These are phyloP conservation scores for Phytophthora cactorum DNA, from an alignment of 352 stramenopile species.

Conservation along the genomic window DNA sequence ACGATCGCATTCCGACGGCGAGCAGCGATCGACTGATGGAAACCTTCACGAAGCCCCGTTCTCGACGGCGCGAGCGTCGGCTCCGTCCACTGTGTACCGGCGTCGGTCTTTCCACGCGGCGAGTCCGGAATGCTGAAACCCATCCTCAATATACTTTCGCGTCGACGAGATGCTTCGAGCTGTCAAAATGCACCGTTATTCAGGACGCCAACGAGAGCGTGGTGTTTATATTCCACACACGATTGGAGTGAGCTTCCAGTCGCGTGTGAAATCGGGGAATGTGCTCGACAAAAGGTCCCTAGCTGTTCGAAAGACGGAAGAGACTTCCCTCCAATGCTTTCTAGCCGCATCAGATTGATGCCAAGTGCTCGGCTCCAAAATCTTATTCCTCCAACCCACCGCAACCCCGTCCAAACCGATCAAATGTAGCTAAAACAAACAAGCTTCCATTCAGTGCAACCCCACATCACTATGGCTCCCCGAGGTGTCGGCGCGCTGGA, in stretches of 20 bases:
- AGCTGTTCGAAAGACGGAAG: slow-evolving; percentile 14
- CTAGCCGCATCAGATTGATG: slow-evolving; percentile 10
- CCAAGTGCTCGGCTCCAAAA: neutral
- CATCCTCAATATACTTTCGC: slow-evolving; percentile 39
- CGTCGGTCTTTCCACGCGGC: slow-evolving; percentile 24
- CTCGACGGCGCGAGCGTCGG: slow-evolving; percentile 3
- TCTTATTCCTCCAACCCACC: slow-evolving; percentile 12
- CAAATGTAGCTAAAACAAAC: slow-evolving; percentile 13
- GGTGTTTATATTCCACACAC: slow-evolving; percentile 31
- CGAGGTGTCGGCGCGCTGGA: slow-evolving; percentile 36
- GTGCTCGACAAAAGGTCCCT: neutral
- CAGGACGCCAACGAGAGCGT: slow-evolving; percentile 19
- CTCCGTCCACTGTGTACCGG: slow-evolving; percentile 21
- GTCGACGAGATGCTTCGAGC: neutral
- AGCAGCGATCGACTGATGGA: slow-evolving; percentile 28
- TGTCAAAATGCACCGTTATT: neutral
- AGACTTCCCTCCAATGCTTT: neutral
- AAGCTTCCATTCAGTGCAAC: slow-evolving; percentile 13
- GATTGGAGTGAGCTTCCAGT: slow-evolving; percentile 6
- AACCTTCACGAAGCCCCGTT: slow-evolving; percentile 25
- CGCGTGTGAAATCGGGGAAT: slow-evolving; percentile 34
- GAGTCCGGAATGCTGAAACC: slow-evolving; percentile 76
- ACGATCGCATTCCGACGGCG: slow-evolving; percentile 70
- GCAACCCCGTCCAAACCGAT: slow-evolving; percentile 9
- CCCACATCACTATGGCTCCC: slow-evolving; percentile 20